Evolutionary conservation across 495 filamentous ascomycete species (phyloP), one percentile per base, ranked within the genome.

Genomic region (Xylaria nigripes): DNA sequence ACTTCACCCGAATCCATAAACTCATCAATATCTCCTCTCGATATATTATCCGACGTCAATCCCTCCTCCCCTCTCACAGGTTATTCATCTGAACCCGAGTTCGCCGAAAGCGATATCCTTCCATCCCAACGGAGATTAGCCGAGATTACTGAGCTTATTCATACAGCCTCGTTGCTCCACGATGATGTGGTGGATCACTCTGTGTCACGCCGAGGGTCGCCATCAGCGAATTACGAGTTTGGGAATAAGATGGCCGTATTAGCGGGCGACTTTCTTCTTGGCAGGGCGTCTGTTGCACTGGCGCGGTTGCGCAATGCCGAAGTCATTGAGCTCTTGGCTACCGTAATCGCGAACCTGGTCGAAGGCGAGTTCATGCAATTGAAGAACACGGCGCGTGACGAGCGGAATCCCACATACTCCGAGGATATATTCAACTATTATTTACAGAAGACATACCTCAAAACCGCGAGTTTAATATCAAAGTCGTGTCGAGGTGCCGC

Each of bases 281-380:
- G 93, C 1, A 79, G 93, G 27, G 93, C 93, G 1, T 97, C 94
- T 0, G 92, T 97, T 15, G 92, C 92, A 22, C 76, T 98, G 30
- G 93, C 93, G 8, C 84, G 93, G 23, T 70, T 98, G 52, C 81
- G 94, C 9, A 86, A 97, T 58, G 86, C 90, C 30, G 93, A 98
- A 68, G 93, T 97, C 0, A 89, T 88, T 6, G 93, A 98, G 71
- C 80, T 98, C 7, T 72, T 98, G 48, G 90, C 93, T 8, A 97
- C 90, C 3, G 93, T 97, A 23, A 96, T 98, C 60, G 90, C 94
- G 27, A 97, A 98, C 59, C 74, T 98, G 19, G 92, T 98, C 22
- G 94, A 98, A 72, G 93, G 93, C 58, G 93, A 98, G 68, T 96
- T 98, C 75, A 97, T 97, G 91, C 93, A 98, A 73, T 76, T 98